Conservation (phyloP, 176 grass and related monocot genomes). For the Urochloa ruziziensis region DNA sequence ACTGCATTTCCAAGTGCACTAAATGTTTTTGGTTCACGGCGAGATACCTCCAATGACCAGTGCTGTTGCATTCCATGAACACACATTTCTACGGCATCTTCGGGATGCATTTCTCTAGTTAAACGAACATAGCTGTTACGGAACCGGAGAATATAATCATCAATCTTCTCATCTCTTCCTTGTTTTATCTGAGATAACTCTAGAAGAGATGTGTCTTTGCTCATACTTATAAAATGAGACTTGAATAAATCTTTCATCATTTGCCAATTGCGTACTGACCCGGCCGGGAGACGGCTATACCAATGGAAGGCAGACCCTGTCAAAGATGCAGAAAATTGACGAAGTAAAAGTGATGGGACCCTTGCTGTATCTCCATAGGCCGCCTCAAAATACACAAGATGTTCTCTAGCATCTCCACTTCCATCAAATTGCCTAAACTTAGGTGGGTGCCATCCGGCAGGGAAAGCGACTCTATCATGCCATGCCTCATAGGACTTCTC, state of each 20-base stretch:
- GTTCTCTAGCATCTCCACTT: not conserved
- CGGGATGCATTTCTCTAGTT: not conserved
- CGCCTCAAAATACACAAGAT: not conserved
- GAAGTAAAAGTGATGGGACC: not conserved
- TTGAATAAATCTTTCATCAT: slow-evolving; percentile 14
- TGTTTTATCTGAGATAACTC: not conserved
- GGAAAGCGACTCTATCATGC: not conserved
- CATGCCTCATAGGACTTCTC: slow-evolving; percentile 19
- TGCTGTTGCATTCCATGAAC: not conserved
- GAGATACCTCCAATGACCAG: not conserved
- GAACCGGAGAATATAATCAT: not conserved
- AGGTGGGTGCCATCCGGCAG: not conserved
- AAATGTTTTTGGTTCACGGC: not conserved
- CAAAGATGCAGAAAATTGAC: not conserved
- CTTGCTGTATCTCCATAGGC: not conserved
- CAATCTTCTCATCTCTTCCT: not conserved
- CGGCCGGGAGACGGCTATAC: not conserved
- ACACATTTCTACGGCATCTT: not conserved
- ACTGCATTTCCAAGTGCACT: not conserved
- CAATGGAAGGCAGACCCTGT: not conserved
- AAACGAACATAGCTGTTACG: not conserved
- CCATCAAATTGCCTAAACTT: slow-evolving; percentile 13
- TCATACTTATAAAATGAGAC: not conserved
- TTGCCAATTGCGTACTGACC: not conserved
- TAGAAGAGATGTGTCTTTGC: not conserved